Conservation (phyloP, 2,329 filamentous ascomycete genomes). For the Epichloe uncinata region DNA sequence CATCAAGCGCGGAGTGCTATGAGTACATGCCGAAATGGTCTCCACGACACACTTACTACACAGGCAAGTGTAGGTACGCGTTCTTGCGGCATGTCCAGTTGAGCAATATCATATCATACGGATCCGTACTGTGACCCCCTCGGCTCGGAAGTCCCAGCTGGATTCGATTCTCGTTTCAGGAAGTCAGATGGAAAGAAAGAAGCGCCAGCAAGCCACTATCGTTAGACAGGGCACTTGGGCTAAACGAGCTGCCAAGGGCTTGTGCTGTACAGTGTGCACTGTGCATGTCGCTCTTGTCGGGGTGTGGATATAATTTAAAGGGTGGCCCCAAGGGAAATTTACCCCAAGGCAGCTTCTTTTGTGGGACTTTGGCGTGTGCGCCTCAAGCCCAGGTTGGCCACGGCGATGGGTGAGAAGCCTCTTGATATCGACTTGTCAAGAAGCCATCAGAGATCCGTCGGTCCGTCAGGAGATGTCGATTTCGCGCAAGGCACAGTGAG, state of each 20-base stretch:
- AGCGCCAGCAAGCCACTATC: conserved; percentile 11
- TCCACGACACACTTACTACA: not conserved
- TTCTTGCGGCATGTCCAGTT: not conserved
- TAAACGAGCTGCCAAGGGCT: not conserved
- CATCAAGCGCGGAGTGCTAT: not conserved
- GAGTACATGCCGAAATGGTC: not conserved
- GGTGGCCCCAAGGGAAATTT: not conserved
- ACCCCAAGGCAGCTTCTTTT: not conserved
- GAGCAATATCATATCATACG: not conserved
- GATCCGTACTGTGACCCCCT: not conserved
- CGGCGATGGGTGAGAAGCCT: conserved; percentile 4
- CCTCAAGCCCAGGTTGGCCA: not conserved
- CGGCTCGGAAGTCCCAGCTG: conserved; percentile 6
- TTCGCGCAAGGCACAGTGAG: not conserved
- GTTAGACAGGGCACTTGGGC: not conserved
- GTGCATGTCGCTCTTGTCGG: not conserved
- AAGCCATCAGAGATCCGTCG: not conserved
- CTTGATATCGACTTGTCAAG: not conserved
- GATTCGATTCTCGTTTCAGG: conserved; percentile 10
- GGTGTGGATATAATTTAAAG: not conserved
- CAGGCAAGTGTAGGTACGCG: not conserved
- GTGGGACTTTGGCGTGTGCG: conserved; percentile 6
- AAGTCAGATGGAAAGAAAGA: conserved; percentile 20
- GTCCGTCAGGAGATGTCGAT: not conserved
- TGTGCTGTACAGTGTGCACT: not conserved